Conservation (phyloP, 306 rosid genomes). For the Benincasa hispida region DNA sequence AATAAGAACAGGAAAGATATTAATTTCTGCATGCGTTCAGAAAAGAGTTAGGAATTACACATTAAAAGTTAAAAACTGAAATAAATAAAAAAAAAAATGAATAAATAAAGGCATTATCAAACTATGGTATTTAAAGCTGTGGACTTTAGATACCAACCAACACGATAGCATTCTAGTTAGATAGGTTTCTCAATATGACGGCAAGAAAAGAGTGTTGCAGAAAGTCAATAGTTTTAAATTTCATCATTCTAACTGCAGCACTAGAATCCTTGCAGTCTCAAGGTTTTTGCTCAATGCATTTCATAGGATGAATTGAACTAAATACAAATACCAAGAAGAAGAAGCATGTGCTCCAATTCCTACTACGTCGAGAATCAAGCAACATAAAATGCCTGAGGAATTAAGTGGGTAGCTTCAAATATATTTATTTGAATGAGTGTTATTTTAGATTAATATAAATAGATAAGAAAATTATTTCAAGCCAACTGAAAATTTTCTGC, state of each 20-base stretch:
- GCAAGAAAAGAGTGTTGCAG: not conserved
- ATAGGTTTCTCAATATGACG: not conserved
- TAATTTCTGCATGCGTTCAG: not conserved
- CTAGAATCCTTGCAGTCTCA: not conserved
- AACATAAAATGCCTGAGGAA: not conserved
- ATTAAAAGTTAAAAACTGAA: not conserved
- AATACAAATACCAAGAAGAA: not conserved
- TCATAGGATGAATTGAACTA: not conserved
- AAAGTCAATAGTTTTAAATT: not conserved
- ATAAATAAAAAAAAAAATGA: not conserved
- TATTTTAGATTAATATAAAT: not conserved
- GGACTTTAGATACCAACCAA: not conserved
- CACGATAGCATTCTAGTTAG: not conserved
- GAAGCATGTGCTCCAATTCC: not conserved
- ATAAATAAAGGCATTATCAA: not conserved
- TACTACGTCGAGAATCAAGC: not conserved
- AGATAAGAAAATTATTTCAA: not conserved
- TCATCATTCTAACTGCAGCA: not conserved
- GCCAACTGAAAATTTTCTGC: not conserved
- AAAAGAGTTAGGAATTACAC: not conserved
- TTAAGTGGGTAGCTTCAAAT: not conserved
- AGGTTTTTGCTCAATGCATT: not conserved
- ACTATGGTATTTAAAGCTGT: not conserved
- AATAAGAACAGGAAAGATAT: not conserved
- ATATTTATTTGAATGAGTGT: not conserved